phyloP scores from a whole-genome alignment of 208 protist genomes.

The Trypanosoma cruzi region DNA sequence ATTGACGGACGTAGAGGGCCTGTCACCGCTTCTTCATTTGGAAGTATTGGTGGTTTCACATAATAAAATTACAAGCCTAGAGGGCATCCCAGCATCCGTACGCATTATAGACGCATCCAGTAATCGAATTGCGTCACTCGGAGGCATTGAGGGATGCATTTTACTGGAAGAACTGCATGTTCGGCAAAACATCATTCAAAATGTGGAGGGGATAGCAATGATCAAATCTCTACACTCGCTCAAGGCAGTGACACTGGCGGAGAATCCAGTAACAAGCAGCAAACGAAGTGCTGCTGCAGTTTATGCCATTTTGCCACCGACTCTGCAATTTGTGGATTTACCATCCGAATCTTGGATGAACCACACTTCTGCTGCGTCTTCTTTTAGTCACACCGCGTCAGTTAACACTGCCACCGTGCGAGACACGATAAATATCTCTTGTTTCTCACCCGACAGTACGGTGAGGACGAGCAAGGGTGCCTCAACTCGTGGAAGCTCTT shows the following conservation, averaged over 20 bases:
- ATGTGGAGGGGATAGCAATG: slow-evolving; percentile 41
- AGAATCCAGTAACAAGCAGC: slow-evolving; percentile 65
- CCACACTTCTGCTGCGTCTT: neutral
- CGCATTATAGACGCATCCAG: slow-evolving; percentile 52
- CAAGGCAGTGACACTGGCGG: slow-evolving; percentile 37
- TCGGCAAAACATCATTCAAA: slow-evolving; percentile 61
- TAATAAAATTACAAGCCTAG: slow-evolving; percentile 65
- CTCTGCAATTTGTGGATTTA: slow-evolving; percentile 43
- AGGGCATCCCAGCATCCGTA: slow-evolving; percentile 55
- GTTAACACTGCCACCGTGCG: neutral
- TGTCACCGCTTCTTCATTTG: slow-evolving; percentile 55
- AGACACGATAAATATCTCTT: slow-evolving; percentile 15
- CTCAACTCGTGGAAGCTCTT: neutral
- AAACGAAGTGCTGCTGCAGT: slow-evolving; percentile 39
- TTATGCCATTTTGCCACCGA: slow-evolving; percentile 39
- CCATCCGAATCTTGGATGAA: slow-evolving; percentile 11
- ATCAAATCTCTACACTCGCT: slow-evolving; percentile 40
- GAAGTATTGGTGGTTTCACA: slow-evolving; percentile 63
- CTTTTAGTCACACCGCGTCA: neutral
- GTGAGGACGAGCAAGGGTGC: neutral
- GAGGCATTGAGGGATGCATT: slow-evolving; percentile 63
- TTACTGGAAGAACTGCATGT: slow-evolving; percentile 51
- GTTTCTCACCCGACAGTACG: neutral
- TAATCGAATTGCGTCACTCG: slow-evolving; percentile 53
- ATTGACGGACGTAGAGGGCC: slow-evolving; percentile 32